These are phyloP conservation scores for Cytospora piceicola DNA, from an alignment of 2,329 filamentous ascomycete genomes.

Conservation along the genomic window DNA sequence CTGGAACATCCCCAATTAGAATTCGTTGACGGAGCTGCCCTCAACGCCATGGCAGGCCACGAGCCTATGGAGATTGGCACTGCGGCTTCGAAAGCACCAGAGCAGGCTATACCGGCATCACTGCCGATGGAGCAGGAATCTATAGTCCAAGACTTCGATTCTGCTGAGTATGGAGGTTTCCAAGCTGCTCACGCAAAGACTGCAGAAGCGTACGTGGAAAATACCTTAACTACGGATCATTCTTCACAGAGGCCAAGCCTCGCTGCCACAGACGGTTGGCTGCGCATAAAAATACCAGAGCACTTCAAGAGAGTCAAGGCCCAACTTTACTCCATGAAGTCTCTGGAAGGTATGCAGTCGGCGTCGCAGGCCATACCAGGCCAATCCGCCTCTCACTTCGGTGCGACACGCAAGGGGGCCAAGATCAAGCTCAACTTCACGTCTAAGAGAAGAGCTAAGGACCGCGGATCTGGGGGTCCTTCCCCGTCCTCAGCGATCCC, in stretches of 20 bases:
- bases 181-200: background rate
- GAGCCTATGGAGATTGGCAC: background rate
- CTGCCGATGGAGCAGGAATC: background rate
- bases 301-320: background rate
- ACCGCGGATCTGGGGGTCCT: background rate
- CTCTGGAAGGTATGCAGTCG: background rate
- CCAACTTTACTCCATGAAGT: slow-evolving; percentile 1
- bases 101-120: background rate
- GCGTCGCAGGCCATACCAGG: background rate
- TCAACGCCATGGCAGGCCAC: background rate
- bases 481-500: background rate
- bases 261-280: background rate
- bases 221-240: background rate
- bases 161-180: background rate
- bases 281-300: background rate
- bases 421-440: slow-evolving; percentile 15
- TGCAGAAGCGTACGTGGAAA: background rate
- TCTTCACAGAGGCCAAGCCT: background rate
- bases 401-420: background rate
- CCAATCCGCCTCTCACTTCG: background rate
- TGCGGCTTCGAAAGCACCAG: background rate
- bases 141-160: background rate
- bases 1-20: background rate
- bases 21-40: background rate
- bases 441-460: background rate